Percentiles rank a stretch among this genome's conserved stretches.
Evolutionary conservation across 257 asterid species (phyloP).

Genomic region (Solanum pinnatisectum): DNA sequence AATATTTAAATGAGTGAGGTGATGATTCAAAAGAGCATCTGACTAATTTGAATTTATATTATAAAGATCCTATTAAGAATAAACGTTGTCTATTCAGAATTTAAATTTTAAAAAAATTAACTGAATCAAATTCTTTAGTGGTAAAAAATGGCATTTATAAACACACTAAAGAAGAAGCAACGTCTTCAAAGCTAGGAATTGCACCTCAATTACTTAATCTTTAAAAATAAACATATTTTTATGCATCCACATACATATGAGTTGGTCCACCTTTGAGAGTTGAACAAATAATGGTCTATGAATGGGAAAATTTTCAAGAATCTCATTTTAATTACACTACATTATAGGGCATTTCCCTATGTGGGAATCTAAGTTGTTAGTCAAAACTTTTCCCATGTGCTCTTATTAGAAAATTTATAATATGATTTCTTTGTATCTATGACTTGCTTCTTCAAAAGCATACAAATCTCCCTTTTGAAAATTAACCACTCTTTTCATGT

Average conservation of each 20-base stretch:
- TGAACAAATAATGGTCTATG: background rate
- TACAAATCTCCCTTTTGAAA: background rate
- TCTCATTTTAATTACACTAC: background rate
- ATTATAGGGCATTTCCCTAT: constrained; percentile 19
- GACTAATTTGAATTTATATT: too few relatives aligned
- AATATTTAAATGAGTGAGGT: background rate
- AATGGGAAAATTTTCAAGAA: constrained; percentile 6
- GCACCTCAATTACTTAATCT: background rate
- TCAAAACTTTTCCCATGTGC: constrained; percentile 45
- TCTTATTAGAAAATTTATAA: constrained; percentile 13
- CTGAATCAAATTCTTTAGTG: background rate
- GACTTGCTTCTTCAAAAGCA: background rate
- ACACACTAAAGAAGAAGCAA: background rate
- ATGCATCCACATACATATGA: background rate
- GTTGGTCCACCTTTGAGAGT: constrained; percentile 2
- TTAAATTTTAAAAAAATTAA: fast-evolving
- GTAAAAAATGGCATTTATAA: background rate
- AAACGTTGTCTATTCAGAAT: fast-evolving
- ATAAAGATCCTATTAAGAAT: too few relatives aligned
- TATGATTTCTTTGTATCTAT: background rate
- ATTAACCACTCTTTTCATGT: background rate
- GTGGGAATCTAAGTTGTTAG: constrained; percentile 16
- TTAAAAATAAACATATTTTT: background rate
- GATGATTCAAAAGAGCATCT: background rate
- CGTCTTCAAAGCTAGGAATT: background rate